Percentiles rank a stretch among this genome's conserved stretches.
These are phyloP conservation scores for Gentiana dahurica DNA, from an alignment of 257 asterid species.

Conservation along the genomic window DNA sequence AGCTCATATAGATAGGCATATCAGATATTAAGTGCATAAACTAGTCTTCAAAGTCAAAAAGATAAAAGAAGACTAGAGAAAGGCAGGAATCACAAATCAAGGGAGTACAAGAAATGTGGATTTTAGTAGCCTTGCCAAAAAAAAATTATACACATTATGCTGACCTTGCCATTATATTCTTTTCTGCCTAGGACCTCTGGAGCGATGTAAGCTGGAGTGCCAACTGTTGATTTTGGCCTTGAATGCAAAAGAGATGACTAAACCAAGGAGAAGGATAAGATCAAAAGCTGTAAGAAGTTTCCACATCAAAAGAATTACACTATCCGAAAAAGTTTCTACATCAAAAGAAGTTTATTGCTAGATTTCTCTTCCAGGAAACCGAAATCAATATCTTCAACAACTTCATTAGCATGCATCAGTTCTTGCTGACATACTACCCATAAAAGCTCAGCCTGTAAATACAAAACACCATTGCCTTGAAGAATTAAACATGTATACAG, in stretches of 20 bases:
- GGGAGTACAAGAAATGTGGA: no score
- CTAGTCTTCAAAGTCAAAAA: no score
- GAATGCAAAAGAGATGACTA: conserved; percentile 83
- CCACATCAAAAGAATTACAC: background rate
- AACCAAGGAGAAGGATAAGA: background rate
- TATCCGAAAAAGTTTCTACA: background rate
- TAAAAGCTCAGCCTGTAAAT: conserved; percentile 59
- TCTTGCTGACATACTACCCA: conserved; percentile 44
- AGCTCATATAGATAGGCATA: no score
- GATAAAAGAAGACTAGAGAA: no score
- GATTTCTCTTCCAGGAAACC: conserved; percentile 12
- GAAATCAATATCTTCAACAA: conserved; percentile 26
- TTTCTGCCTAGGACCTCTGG: conserved; percentile 69
- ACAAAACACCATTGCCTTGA: no score
- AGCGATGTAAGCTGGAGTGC: conserved; percentile 87
- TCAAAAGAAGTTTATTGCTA: conserved; percentile 9
- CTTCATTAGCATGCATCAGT: conserved; percentile 32
- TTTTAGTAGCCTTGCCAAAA: no score
- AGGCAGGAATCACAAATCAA: no score
- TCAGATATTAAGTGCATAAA: no score
- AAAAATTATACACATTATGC: background rate
- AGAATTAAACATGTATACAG: no score
- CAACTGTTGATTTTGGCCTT: conserved; percentile 82
- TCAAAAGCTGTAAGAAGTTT: background rate
- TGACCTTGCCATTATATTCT: conserved; percentile 78